Evolutionary conservation across 139 green algal species (phyloP), one percentile per base, ranked within the genome.

Genomic region (Chlamydomonas sp.): DNA sequence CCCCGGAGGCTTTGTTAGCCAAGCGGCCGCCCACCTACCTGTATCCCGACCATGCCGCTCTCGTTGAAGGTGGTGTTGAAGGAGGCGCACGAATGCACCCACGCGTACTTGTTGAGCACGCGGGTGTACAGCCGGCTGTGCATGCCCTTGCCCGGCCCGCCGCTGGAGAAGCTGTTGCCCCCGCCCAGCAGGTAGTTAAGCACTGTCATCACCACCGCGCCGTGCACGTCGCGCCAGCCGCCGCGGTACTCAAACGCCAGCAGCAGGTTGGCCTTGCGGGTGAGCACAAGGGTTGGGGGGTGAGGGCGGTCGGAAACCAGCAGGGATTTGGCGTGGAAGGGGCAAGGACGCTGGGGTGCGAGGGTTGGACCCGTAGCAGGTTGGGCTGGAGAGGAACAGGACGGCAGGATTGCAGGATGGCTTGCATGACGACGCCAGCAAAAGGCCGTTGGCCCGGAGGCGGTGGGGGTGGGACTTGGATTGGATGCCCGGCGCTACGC

Each of bases 61-160:
- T 97, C 89, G 90, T 99, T 98, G 94, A 98, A 99, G 17, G 98
- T 93, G 84, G 89, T 93, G 92, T 91, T 96, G 92, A 99, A 95
- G 61, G 95, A 95, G 49, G 93, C 96, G 96, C 96, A 99, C 90
- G 97, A 98, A 84, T 96, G 92, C 78, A 98, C 61, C n/a, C 68
- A 80, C 9, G 76, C 83, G 80, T 95, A 90, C 62, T 93, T 90
- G 91, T 97, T 98, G 31, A 99, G 95, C 85, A 99, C 97, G 61
- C 96, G 94, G 1, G 94, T 97, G 95, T 99, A 99, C 75, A 99
- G 92, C 5, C 97, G 91, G 4, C 93, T 97, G 95, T 99, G 97
- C 98, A 99, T 99, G 91, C 98, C 98, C 92, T 99, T 99, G 90
- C 98, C 98, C 18, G 97, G 96, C 60, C 96, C 96, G 18, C 92